Conservation (phyloP, 768 basidiomycete species). For the Gloeostereum incarnatum region DNA sequence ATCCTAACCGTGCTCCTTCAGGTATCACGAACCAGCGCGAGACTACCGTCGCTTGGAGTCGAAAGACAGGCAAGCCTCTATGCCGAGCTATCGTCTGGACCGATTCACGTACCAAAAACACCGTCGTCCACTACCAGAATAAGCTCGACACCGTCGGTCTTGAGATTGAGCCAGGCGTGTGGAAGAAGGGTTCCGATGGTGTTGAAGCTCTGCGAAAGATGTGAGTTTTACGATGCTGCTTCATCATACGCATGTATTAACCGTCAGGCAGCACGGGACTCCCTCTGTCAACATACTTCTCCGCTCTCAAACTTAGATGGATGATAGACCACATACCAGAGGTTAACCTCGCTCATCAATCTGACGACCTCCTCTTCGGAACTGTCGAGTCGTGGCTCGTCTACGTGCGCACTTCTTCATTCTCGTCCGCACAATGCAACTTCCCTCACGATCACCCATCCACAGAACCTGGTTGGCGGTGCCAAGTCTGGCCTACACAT, state of each 20-base stretch:
- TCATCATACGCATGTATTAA: constrained; percentile 10
- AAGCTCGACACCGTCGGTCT: constrained; percentile 69
- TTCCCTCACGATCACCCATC: constrained; percentile 3
- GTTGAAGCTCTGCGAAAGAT: constrained; percentile 54
- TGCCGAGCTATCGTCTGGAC: constrained; percentile 94
- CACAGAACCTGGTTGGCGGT: constrained; percentile 80
- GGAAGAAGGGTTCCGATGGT: constrained; percentile 66
- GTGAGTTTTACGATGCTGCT: constrained; percentile 30
- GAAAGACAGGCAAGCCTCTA: constrained; percentile 79
- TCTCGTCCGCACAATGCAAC: too few species aligned
- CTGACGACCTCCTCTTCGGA: constrained; percentile 80
- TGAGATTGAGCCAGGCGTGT: constrained; percentile 53
- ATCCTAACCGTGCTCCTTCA: constrained; percentile 16
- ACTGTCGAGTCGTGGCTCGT: constrained; percentile 97
- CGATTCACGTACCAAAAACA: constrained; percentile 84
- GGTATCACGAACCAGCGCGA: constrained; percentile 98
- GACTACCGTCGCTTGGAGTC: constrained; percentile 91
- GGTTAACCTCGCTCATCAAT: constrained; percentile 69
- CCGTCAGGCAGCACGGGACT: constrained; percentile 67
- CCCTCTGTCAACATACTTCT: constrained; percentile 97
- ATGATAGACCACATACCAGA: constrained; percentile 83
- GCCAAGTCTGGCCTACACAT: constrained; percentile 63
- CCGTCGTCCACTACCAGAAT: constrained; percentile 72
- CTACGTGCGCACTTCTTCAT: constrained; percentile 55
- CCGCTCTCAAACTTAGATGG: constrained; percentile 93